Percentiles rank a stretch among this genome's conserved stretches.
Evolutionary conservation across 2,329 filamentous ascomycete genomes (phyloP).

Genomic region (Lojkania enalia): DNA sequence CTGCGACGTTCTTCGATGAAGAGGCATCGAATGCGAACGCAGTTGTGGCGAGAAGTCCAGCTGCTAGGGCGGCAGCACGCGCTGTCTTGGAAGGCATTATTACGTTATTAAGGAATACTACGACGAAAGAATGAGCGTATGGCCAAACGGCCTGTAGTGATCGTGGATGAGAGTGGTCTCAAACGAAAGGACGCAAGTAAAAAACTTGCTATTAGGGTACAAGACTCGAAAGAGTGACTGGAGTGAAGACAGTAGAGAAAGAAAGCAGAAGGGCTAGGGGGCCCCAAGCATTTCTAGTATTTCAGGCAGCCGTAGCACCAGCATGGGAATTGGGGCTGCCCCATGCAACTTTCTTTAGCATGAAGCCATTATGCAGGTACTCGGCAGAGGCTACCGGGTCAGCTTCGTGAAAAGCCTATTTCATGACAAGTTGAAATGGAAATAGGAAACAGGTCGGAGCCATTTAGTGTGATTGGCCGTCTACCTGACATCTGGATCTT

Average conservation of each 20-base stretch:
- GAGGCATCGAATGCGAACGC: conserved; percentile 48
- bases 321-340: conserved; percentile 27
- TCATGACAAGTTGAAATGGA: not conserved
- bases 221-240: conserved; percentile 37
- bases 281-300: conserved; percentile 28
- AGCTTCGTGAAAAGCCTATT: conserved; percentile 15
- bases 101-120: conserved; percentile 30
- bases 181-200: conserved; percentile 62
- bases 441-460: conserved; percentile 1
- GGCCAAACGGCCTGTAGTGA: conserved; percentile 45
- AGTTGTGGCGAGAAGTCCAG: conserved; percentile 40
- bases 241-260: conserved; percentile 24
- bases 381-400: conserved; percentile 21
- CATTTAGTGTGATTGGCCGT: not conserved
- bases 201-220: conserved; percentile 37
- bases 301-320: conserved; percentile 27
- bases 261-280: conserved; percentile 28
- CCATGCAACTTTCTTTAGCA: conserved; percentile 25
- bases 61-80: conserved; percentile 39
- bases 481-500: not conserved
- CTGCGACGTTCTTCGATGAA: conserved; percentile 53
- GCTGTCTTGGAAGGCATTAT: conserved; percentile 44
- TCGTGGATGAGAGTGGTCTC: conserved; percentile 41
- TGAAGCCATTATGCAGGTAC: conserved; percentile 26
- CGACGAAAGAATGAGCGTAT: conserved; percentile 39